Evolutionary conservation across 2,329 filamentous ascomycete genomes (phyloP).

Genomic region (Colletotrichum spaethianum): DNA sequence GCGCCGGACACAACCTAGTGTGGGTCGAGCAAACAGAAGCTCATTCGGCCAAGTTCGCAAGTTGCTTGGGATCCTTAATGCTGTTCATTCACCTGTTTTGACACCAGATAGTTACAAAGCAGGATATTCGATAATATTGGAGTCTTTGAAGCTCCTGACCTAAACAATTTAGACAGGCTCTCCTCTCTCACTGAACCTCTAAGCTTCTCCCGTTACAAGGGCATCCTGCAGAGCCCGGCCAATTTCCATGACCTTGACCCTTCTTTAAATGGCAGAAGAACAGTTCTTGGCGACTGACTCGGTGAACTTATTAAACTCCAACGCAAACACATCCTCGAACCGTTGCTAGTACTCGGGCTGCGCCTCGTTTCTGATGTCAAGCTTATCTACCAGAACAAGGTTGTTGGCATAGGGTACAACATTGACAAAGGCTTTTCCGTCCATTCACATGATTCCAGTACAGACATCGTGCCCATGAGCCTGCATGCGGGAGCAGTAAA

Average conservation of each 20-base stretch:
- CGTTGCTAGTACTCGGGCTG: constrained; percentile 73
- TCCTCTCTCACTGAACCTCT: background rate
- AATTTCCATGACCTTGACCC: constrained; percentile 73
- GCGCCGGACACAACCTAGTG: too few species aligned
- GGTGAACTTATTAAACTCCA: constrained; percentile 74
- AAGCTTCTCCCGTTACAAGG: background rate
- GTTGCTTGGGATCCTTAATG: too few species aligned
- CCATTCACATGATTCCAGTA: constrained; percentile 77
- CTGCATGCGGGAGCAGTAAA: constrained; percentile 77
- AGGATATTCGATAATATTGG: too few species aligned
- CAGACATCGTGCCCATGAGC: constrained; percentile 76
- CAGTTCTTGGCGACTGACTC: constrained; percentile 65
- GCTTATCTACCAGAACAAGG: constrained; percentile 67
- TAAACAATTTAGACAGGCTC: too few species aligned
- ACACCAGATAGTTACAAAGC: too few species aligned
- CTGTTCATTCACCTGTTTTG: too few species aligned
- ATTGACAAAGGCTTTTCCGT: constrained; percentile 74
- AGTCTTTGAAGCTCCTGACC: too few species aligned
- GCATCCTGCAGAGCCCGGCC: constrained; percentile 70
- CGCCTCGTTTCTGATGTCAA: constrained; percentile 70
- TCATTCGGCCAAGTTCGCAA: background rate
- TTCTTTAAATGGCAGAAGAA: constrained; percentile 68
- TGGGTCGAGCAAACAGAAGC: too few species aligned
- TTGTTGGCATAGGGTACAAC: constrained; percentile 68
- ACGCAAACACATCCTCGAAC: constrained; percentile 74